Base-by-base conservation (phyloP, 345 rosid species). In the Dimocarpus longan region DNA sequence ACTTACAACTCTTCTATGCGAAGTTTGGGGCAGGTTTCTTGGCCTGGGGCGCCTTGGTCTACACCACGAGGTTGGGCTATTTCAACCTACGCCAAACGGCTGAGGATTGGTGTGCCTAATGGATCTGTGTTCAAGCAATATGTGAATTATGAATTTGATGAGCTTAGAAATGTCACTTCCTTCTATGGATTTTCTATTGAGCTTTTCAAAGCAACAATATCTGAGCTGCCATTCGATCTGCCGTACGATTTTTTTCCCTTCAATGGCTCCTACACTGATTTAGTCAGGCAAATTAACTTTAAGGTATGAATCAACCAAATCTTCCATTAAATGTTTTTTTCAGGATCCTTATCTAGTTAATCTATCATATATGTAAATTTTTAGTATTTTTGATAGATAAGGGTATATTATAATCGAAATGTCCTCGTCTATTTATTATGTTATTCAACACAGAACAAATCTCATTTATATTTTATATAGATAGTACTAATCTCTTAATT, bases 41-140 rank as follows among this genome's bases (percentile, higher is more conserved):
- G 84, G 85, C 88, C 88, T 9, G 85, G 87, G 37, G 56, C 39
- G 3, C 73, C 80, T 56, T 4, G 2, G 42, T 9, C 8, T 3
- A 60, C 67, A 2, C 87, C 87, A 5, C 73, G 39, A 76, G 84
- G 87, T 44, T 79, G 84, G 84, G 22, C 69, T 52, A 4, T 44
- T 1, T 46, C 76, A 44, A 66, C 75, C 48, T 60, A 8, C 24
- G 28, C 21, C 6, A 73, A 68, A 0, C 80, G 68, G 46, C 40
- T 85, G 9, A 66, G 22, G 60, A 57, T 85, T 21, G 85, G 85
- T 3, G 80, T 85, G 22, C 87, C 87, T 10, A 32, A 1, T 32
- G 7, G 39, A 1, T 8, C 16, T 18, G 71, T 66, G 1, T 44
- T 64, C 70, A 75, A 75, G 15, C 60, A 75, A 9, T 74, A 74